phyloP scores from a whole-genome alignment of 176 grass and related monocot genomes.

The Calamus simplicifolius region DNA sequence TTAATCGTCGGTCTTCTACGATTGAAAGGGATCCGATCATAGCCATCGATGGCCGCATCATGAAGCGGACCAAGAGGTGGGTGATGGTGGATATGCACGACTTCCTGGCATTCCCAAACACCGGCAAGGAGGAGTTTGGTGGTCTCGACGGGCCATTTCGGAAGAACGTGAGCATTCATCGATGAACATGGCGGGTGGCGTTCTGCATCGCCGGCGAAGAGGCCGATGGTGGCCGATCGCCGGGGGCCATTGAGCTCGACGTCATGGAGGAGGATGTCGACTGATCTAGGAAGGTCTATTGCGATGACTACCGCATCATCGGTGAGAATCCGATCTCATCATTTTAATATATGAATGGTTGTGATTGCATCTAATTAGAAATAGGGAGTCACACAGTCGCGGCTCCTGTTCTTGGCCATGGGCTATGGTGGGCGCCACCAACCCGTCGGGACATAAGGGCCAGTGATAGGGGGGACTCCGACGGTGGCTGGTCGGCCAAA shows the following conservation, averaged over 20 bases:
- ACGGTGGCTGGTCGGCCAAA: too few species aligned
- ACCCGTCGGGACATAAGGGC: too few species aligned
- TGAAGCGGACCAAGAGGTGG: conserved; percentile 46
- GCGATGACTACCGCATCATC: conserved; percentile 55
- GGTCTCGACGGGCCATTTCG: conserved; percentile 55
- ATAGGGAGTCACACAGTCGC: too few species aligned
- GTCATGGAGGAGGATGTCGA: conserved; percentile 67
- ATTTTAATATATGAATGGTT: neutral
- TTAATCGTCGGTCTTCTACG: too few species aligned
- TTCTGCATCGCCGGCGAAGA: conserved; percentile 42
- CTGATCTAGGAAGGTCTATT: conserved; percentile 32
- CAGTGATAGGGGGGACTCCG: too few species aligned
- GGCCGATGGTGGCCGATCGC: conserved; percentile 13
- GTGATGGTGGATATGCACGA: conserved; percentile 28
- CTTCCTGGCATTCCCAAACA: conserved; percentile 28
- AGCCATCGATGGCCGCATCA: conserved; percentile 31
- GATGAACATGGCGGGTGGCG: conserved; percentile 60
- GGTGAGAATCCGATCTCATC: conserved; percentile 26
- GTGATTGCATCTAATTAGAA: too few species aligned
- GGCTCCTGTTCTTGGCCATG: too few species aligned
- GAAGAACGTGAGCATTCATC: conserved; percentile 57
- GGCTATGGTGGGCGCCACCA: too few species aligned
- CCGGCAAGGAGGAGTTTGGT: conserved; percentile 6
- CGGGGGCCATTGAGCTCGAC: conserved; percentile 22
- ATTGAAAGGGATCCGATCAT: neutral